Evolutionary conservation across 2,329 filamentous ascomycete genomes (phyloP).

Genomic region (Ciborinia camelliae): DNA sequence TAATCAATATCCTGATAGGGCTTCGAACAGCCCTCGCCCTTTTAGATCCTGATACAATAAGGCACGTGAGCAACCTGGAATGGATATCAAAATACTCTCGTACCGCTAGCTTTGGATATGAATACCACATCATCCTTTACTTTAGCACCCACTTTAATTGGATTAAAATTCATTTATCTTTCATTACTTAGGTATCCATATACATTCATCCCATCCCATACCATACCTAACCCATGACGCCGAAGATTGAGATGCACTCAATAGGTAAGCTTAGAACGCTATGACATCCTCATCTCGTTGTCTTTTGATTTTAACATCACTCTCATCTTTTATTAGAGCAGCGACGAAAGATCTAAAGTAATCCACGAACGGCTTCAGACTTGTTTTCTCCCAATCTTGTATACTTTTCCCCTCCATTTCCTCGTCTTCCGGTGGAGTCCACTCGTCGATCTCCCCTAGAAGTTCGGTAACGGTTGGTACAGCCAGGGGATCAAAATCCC

Average conservation of each 20-base stretch:
- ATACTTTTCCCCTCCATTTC: conserved; percentile 49
- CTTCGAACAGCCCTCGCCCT: too few relatives aligned
- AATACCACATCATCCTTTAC: neutral
- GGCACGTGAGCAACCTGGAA: neutral
- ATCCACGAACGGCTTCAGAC: conserved; percentile 87
- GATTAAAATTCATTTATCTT: conserved; percentile 6
- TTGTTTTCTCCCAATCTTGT: conserved; percentile 96
- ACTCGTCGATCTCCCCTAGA: conserved; percentile 81
- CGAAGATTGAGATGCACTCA: neutral
- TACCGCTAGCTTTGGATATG: too few relatives aligned
- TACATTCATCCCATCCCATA: neutral
- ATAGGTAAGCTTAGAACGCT: conserved; percentile 53
- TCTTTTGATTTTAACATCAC: conserved; percentile 49
- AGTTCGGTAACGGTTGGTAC: conserved; percentile 89
- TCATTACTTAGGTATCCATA: neutral
- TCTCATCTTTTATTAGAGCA: conserved; percentile 72
- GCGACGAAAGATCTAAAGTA: conserved; percentile 81
- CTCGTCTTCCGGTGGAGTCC: conserved; percentile 51
- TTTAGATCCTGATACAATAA: neutral
- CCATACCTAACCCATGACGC: neutral
- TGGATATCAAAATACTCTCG: neutral
- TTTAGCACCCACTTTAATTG: neutral
- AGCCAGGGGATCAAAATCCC: conserved; percentile 78
- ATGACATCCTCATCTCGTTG: conserved; percentile 53
- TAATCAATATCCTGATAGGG: too few relatives aligned